Percentiles rank a stretch among this genome's conserved stretches.
These are phyloP conservation scores for Lepidium africanum DNA, from an alignment of 345 rosid species.

Conservation along the genomic window DNA sequence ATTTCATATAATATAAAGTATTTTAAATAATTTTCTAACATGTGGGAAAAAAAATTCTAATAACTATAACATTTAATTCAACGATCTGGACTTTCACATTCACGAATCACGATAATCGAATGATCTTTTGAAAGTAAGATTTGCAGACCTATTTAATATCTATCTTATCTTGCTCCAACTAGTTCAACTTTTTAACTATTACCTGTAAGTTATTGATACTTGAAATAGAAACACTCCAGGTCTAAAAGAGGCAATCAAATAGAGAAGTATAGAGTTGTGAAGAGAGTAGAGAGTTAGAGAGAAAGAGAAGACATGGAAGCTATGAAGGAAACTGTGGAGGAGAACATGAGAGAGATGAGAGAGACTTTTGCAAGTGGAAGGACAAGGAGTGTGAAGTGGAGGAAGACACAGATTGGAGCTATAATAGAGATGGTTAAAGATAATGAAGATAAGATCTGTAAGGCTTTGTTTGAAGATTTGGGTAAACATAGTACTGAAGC, in stretches of 20 bases:
- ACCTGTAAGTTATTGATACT: slow-evolving; percentile 9
- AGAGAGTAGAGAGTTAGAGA: background rate
- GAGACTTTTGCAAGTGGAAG: slow-evolving; percentile 48
- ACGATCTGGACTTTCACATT: slow-evolving; percentile 12
- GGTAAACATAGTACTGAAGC: slow-evolving; percentile 77
- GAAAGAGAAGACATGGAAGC: slow-evolving; percentile 17
- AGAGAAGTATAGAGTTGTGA: background rate
- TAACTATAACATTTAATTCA: slow-evolving; percentile 2
- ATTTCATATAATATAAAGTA: background rate
- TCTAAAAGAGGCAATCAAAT: background rate
- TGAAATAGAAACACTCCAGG: background rate
- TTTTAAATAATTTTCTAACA: background rate
- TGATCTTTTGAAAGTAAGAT: background rate
- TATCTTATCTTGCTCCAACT: slow-evolving; percentile 5
- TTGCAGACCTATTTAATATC: background rate
- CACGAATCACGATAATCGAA: background rate
- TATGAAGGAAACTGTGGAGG: slow-evolving; percentile 33
- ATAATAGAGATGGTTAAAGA: slow-evolving; percentile 47
- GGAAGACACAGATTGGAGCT: slow-evolving; percentile 61
- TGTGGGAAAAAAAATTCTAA: background rate
- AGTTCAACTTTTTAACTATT: slow-evolving; percentile 8
- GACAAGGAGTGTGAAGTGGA: slow-evolving; percentile 60
- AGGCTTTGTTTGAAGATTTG: slow-evolving; percentile 59
- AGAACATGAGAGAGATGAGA: slow-evolving; percentile 41
- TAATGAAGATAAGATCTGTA: slow-evolving; percentile 42